Percentiles rank a stretch among this genome's conserved stretches.
These are phyloP conservation scores for Tolypocladium sp. DNA, from an alignment of 2,329 filamentous ascomycete species.

Conservation along the genomic window DNA sequence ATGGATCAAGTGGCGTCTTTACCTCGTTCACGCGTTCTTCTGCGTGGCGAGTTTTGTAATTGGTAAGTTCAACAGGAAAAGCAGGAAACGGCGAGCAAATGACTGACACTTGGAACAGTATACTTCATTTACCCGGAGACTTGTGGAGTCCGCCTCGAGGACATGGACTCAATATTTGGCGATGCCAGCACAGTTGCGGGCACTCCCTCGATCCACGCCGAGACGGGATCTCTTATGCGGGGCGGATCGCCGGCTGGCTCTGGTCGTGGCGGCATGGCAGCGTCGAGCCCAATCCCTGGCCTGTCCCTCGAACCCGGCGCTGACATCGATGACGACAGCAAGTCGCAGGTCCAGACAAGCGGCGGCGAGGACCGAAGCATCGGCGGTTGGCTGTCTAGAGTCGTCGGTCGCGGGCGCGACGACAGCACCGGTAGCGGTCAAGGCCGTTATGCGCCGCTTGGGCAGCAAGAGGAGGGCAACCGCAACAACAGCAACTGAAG, in stretches of 20 bases:
- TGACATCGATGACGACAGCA: constrained; percentile 42
- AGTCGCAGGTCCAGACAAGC: constrained; percentile 25
- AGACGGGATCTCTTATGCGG: constrained; percentile 75
- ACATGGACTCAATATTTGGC: constrained; percentile 92
- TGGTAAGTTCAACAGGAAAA: constrained; percentile 50
- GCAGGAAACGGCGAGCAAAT: background rate
- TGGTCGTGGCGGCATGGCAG: constrained; percentile 50
- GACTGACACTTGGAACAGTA: constrained; percentile 43
- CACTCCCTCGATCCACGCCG: constrained; percentile 64
- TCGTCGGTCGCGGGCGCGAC: constrained; percentile 28
- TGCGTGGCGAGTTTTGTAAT: constrained; percentile 92
- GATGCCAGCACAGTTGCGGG: constrained; percentile 76
- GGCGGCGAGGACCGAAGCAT: constrained; percentile 31
- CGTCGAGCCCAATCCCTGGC: constrained; percentile 65
- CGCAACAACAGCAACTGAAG: constrained; percentile 14
- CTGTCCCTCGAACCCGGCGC: constrained; percentile 70
- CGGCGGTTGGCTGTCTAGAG: constrained; percentile 39
- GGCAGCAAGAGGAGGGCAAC: constrained; percentile 28
- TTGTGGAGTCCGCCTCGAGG: constrained; percentile 86
- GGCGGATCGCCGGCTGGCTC: constrained; percentile 66
- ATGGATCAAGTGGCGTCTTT: constrained; percentile 86
- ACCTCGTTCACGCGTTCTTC: constrained; percentile 93
- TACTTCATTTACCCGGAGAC: constrained; percentile 98
- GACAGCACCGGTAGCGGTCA: constrained; percentile 28
- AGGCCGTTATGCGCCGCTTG: constrained; percentile 32